A percentile compares a stretch with the other conserved stretches of the same genome.
These are phyloP conservation scores for Phytopythium delawarense DNA, from an alignment of 352 stramenopile species.

Conservation along the genomic window DNA sequence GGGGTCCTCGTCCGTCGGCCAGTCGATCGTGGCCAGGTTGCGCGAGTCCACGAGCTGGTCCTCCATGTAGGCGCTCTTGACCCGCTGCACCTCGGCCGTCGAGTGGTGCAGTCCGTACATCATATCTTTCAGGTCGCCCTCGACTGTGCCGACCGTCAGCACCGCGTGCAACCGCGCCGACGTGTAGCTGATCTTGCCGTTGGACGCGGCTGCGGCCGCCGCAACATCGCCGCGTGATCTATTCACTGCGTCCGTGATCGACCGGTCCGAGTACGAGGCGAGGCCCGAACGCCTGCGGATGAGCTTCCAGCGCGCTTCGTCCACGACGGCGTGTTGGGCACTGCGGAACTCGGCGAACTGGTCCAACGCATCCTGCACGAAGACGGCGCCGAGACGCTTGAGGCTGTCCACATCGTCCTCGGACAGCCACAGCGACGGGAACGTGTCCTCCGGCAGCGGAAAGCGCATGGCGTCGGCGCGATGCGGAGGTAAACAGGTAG, in stretches of 20 bases:
- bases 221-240: slow-evolving; percentile 7
- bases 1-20: slow-evolving; percentile 7
- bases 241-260: slow-evolving; percentile 10
- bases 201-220: slow-evolving; percentile 12
- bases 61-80: slow-evolving; percentile 30
- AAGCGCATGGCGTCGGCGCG: slow-evolving; percentile 20
- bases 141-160: slow-evolving; percentile 25
- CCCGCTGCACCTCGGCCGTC: slow-evolving; percentile 19
- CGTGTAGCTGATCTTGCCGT: slow-evolving; percentile 19
- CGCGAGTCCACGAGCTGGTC: slow-evolving; percentile 21
- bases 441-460: slow-evolving; percentile 27
- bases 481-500: not conserved
- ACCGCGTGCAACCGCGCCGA: slow-evolving; percentile 23
- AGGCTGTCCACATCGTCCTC: slow-evolving; percentile 34
- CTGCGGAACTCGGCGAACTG: slow-evolving; percentile 43
- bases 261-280: slow-evolving; percentile 24
- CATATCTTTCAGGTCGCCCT: slow-evolving; percentile 22
- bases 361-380: slow-evolving; percentile 38
- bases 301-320: slow-evolving; percentile 43
- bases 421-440: slow-evolving; percentile 39
- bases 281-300: slow-evolving; percentile 31
- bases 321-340: slow-evolving; percentile 26
- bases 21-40: slow-evolving; percentile 11
- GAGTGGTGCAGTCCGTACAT: slow-evolving; percentile 30
- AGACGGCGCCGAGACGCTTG: slow-evolving; percentile 22